A percentile compares a stretch with the other conserved stretches of the same genome.
Conservation (phyloP, 768 basidiomycete species). For the Paxillus rubicundulus region DNA sequence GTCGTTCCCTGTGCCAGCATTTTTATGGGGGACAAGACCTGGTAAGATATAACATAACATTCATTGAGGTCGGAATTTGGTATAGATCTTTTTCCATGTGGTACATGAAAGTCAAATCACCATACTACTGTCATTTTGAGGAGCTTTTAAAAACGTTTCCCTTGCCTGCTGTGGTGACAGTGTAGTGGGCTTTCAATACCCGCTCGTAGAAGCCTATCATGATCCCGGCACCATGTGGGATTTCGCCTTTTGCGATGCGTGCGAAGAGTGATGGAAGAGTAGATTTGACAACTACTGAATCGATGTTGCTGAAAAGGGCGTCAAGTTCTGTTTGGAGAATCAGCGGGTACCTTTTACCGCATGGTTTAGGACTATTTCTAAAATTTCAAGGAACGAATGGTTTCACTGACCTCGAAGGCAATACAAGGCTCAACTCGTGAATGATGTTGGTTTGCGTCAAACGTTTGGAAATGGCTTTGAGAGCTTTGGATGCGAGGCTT, state of each 20-base stretch:
- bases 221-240: slow-evolving; percentile 12
- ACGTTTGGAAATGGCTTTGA: slow-evolving; percentile 12
- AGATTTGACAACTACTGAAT: neutral
- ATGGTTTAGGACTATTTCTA: neutral
- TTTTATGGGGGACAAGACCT: no score
- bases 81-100: no score
- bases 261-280: slow-evolving; percentile 3
- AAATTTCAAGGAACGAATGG: no score
- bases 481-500: slow-evolving; percentile 19
- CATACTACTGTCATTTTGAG: no score
- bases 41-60: no score
- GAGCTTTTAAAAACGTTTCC: no score
- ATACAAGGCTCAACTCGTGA: slow-evolving; percentile 23
- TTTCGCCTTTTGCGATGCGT: slow-evolving; percentile 1
- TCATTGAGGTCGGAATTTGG: no score
- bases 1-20: no score
- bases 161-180: no score
- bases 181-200: slow-evolving; percentile 6
- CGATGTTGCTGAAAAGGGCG: slow-evolving; percentile 5
- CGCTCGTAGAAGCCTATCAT: slow-evolving; percentile 2
- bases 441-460: slow-evolving; percentile 24
- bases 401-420: slow-evolving; percentile 23
- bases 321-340: slow-evolving; percentile 9
- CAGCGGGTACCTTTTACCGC: neutral
- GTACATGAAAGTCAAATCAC: no score